Evolutionary conservation across 1,139 yeast genomes (phyloP).

Genomic region (Yamadazyma epiphylla): DNA sequence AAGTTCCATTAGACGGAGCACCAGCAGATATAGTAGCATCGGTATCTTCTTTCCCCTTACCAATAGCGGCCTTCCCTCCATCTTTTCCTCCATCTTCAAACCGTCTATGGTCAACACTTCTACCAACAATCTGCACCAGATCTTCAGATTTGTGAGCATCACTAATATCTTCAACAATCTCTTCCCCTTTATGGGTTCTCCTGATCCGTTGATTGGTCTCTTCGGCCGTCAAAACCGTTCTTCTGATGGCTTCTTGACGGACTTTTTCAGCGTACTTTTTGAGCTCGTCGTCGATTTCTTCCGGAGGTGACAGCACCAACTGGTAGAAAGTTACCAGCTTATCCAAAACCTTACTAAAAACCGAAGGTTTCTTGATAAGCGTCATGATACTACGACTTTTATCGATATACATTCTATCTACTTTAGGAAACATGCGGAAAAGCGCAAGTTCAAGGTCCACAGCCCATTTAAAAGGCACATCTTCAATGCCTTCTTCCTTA

Average conservation of each 20-base stretch:
- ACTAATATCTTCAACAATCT: slow-evolving; percentile 55
- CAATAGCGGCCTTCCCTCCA: slow-evolving; percentile 2
- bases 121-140: slow-evolving; percentile 33
- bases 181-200: slow-evolving; percentile 85
- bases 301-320: slow-evolving; percentile 28
- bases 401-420: slow-evolving; percentile 32
- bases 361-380: slow-evolving; percentile 27
- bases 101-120: slow-evolving; percentile 41
- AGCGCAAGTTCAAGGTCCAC: slow-evolving; percentile 40
- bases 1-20: background rate
- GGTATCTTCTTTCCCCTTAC: background rate
- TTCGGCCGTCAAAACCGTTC: slow-evolving; percentile 58
- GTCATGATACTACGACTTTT: slow-evolving; percentile 38
- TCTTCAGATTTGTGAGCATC: slow-evolving; percentile 22
- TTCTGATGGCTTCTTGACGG: slow-evolving; percentile 62
- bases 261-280: slow-evolving; percentile 68
- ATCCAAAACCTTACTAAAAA: slow-evolving; percentile 22
- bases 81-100: slow-evolving; percentile 15
- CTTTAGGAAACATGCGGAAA: slow-evolving; percentile 17
- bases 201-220: slow-evolving; percentile 53
- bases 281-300: slow-evolving; percentile 61
- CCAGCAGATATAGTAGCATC: slow-evolving; percentile 1
- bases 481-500: slow-evolving; percentile 19
- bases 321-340: slow-evolving; percentile 23
- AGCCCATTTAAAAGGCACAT: slow-evolving; percentile 34